A percentile compares a stretch with the other conserved stretches of the same genome.
Evolutionary conservation across 2,329 filamentous ascomycete genomes (phyloP).

Genomic region (Aspergillus proliferans): DNA sequence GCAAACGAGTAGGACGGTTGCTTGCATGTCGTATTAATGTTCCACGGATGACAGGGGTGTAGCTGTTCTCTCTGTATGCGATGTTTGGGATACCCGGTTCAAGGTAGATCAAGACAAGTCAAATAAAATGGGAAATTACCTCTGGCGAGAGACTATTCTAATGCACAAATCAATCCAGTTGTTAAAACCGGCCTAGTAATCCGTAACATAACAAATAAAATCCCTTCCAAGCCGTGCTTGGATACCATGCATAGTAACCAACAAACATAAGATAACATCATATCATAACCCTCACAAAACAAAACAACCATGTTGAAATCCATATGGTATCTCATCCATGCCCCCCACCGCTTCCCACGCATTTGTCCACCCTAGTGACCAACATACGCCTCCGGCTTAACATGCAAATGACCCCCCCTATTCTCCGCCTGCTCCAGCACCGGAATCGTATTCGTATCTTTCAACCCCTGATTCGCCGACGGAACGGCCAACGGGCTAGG

Average conservation of each 20-base stretch:
- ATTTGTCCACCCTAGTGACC: not conserved
- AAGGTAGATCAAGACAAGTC: not conserved
- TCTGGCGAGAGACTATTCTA: too few relatives aligned
- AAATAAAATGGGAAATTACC: too few relatives aligned
- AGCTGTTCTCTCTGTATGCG: too few relatives aligned
- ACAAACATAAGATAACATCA: not conserved
- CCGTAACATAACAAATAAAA: not conserved
- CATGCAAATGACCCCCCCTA: constrained; percentile 13
- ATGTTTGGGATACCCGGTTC: not conserved
- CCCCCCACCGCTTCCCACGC: too few relatives aligned
- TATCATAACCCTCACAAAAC: not conserved
- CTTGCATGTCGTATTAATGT: too few relatives aligned
- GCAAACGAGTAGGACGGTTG: too few relatives aligned
- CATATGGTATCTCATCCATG: not conserved
- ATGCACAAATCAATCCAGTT: not conserved
- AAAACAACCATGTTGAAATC: too few relatives aligned
- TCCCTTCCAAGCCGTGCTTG: too few relatives aligned
- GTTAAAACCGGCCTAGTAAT: not conserved
- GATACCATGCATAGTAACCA: not conserved
- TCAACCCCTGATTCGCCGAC: constrained; percentile 13
- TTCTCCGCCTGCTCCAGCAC: constrained; percentile 20
- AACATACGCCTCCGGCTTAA: constrained; percentile 10
- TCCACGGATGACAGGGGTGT: too few relatives aligned
- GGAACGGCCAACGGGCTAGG: constrained; percentile 18
- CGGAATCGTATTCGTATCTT: constrained; percentile 19